Base-by-base conservation (phyloP, 208 protist species). In the Leishmania martiniquensis region DNA sequence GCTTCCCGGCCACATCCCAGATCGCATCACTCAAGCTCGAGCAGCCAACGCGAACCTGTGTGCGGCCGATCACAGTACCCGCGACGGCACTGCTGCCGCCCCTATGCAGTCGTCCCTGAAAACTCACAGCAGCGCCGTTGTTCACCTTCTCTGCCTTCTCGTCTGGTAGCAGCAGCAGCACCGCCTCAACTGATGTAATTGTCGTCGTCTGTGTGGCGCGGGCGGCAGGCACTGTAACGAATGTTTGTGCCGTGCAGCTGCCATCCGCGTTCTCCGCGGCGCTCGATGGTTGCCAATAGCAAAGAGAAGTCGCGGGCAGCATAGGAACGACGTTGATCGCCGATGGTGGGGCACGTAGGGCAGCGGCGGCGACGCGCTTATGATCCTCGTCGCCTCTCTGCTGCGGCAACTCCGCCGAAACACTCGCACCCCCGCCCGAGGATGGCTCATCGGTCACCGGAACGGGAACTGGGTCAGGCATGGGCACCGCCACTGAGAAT, bases 241-340 rank as follows among this genome's bases (percentile, higher is more conserved):
- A 37, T 17, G 44, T 42, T 15, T 39, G 29, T 2, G 42, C 32
- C 34, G 4, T 47, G 44, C 34, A 47, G 29, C 29, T 37, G 6
- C 20, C 25, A 20, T 44, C 9, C 68, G 42, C 55, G 1, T 37
- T n/a, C 32, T 44, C 12, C 32, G 37, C 62, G 51, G 13, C 12
- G 34, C 47, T 75, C 34, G 34, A 62, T 52, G 65, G 44, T 44
- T 65, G 78, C 78, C 78, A 82, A 37, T 55, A 82, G 57, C 77
- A 83, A 63, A 59, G 72, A 45, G 60, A 52, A 4, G 72, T 72
- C 3, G 79, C 65, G 15, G 66, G 72, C 6, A 77, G 15, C 15
- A 69, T 52, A 37, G 78, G 72, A 49, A 82, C 44, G 6, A 66
- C 72, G 39, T 49, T 54, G 3, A 5, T 44, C 9, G 22, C 34